Evolutionary conservation across 306 rosid genomes (phyloP), one percentile per base, ranked within the genome.

Genomic region (Bauhinia variegata): DNA sequence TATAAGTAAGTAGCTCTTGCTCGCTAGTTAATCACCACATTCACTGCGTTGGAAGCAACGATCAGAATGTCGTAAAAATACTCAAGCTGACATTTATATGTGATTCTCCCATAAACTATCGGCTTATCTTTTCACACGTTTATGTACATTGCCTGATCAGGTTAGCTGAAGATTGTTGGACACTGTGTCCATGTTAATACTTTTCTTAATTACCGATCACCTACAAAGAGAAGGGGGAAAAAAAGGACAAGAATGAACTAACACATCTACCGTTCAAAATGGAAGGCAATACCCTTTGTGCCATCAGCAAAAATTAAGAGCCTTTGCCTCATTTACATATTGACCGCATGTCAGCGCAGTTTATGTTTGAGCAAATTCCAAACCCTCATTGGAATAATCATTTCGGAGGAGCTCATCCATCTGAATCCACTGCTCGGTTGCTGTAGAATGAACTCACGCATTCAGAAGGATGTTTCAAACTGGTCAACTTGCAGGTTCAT

Each of bases 341-440:
- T 42, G 63, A 52, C 51, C 42, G 63, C 34, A 65, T 60, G 52
- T 34, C 43, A n/a, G 47, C 14, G 61, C 68, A 31, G 76, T 71
- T 65, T 54, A 54, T 50, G 65, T 57, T 53, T 44, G 16, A 48
- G 63, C 67, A 33, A 56, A 70, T 36, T 53, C 73, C 49, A 51
- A 47, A n/a, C 34, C 28, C 42, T 52, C 56, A 54, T 57, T 54
- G 16, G 59, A 55, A 73, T 70, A 62, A 66, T 63, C 49, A 14
- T 72, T 74, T 64, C 50, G 76, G 65, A 60, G 71, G 46, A 74
- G 59, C 30, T 70, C 60, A 28, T 60, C 74, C 28, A 52, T 67
- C 32, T 58, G 68, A 17, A 41, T 64, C 63, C 72, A 68, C 72
- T 42, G 65, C 73, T 70, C 50, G 65, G 72, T 77, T 65, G 77